A percentile compares a stretch with the other conserved stretches of the same genome.
phyloP scores from a whole-genome alignment of 2,329 filamentous ascomycete genomes.

The Ophiostoma quercus region DNA sequence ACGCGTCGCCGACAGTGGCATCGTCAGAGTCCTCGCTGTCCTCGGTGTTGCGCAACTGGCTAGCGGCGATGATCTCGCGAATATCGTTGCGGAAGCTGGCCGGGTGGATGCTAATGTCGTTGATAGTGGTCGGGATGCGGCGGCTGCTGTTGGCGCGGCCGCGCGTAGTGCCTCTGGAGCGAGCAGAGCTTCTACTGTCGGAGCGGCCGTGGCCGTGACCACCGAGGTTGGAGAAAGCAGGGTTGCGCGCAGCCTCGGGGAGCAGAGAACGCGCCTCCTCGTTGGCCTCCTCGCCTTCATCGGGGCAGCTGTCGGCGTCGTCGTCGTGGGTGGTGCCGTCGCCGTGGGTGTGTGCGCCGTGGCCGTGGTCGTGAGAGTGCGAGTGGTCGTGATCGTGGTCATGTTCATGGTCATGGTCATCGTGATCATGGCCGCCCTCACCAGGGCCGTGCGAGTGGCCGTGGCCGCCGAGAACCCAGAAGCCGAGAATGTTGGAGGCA shows the following conservation, averaged over 20 bases:
- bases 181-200: conserved; percentile 28
- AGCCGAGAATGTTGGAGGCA: conserved; percentile 79
- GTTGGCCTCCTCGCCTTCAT: conserved; percentile 46
- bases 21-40: conserved; percentile 45
- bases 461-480: conserved; percentile 89
- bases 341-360: conserved; percentile 31
- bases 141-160: conserved; percentile 42
- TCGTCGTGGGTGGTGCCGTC: conserved; percentile 29
- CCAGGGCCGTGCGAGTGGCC: conserved; percentile 70
- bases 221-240: conserved; percentile 37
- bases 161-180: conserved; percentile 39
- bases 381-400: conserved; percentile 32
- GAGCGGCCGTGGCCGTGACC: conserved; percentile 23
- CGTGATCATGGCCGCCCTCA: conserved; percentile 36
- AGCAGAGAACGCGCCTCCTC: conserved; percentile 35
- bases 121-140: conserved; percentile 57
- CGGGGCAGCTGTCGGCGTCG: conserved; percentile 35
- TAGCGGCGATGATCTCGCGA: conserved; percentile 69
- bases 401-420: conserved; percentile 39
- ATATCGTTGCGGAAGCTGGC: conserved; percentile 89
- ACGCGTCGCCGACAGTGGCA: conserved; percentile 35
- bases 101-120: conserved; percentile 79
- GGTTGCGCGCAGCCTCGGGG: conserved; percentile 37
- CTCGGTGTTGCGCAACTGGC: conserved; percentile 53
- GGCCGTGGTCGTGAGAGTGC: conserved; percentile 20